phyloP scores from a whole-genome alignment of 345 rosid genomes.

The Trapa bicornis region DNA sequence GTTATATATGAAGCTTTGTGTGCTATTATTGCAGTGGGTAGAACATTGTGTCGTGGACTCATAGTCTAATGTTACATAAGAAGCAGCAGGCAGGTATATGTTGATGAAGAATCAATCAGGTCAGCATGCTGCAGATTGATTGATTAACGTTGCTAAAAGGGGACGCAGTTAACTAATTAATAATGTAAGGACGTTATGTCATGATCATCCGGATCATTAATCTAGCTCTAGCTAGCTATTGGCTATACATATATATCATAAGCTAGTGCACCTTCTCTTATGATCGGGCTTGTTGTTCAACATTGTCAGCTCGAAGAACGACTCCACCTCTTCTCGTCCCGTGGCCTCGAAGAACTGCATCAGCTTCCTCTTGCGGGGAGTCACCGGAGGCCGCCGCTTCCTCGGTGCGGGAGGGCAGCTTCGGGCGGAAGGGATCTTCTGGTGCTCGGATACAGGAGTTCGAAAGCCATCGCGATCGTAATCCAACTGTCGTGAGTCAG shows the following conservation, averaged over 20 bases:
- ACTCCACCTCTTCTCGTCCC: slow-evolving; percentile 37
- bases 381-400: slow-evolving; percentile 16
- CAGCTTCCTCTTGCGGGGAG: slow-evolving; percentile 13
- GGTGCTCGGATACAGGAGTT: slow-evolving; percentile 35
- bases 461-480: slow-evolving; percentile 16
- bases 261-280: slow-evolving; percentile 36
- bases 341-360: slow-evolving; percentile 30
- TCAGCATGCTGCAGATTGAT: no score
- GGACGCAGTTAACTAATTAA: no score
- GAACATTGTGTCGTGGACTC: no score
- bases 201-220: neutral
- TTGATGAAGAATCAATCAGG: no score
- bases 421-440: slow-evolving; percentile 30
- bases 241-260: slow-evolving; percentile 6
- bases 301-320: slow-evolving; percentile 23
- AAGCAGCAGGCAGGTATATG: no score
- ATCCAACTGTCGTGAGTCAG: neutral
- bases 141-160: no score
- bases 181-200: neutral
- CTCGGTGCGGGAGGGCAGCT: slow-evolving; percentile 53
- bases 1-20: no score
- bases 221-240: no score
- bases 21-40: no score
- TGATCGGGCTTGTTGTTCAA: slow-evolving; percentile 5
- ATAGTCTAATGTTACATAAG: no score